phyloP scores from a whole-genome alignment of 768 basidiomycete genomes.

The Butyriboletus loyo region DNA sequence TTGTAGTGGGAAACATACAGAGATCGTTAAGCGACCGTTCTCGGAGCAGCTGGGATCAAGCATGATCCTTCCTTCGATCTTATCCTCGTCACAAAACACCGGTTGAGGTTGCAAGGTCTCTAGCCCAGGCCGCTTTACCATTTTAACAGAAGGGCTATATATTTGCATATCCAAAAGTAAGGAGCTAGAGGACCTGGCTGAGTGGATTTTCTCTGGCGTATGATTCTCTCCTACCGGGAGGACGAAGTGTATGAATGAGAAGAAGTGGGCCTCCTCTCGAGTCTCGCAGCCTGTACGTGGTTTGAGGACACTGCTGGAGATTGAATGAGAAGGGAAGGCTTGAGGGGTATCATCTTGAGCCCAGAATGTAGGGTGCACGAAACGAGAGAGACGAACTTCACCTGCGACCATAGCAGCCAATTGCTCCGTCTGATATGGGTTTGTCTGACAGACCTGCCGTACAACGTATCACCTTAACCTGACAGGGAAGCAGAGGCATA shows the following conservation, averaged over 20 bases:
- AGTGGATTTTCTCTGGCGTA: not conserved
- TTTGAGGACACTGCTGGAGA: conserved; percentile 27
- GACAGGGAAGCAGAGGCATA: conserved; percentile 11
- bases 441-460: conserved; percentile 20
- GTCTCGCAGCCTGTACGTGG: conserved; percentile 31
- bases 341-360: conserved; percentile 18
- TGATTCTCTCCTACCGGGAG: conserved; percentile 41
- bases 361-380: not conserved
- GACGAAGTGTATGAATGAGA: conserved; percentile 45
- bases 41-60: conserved; percentile 51
- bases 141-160: conserved; percentile 58
- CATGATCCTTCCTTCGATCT: conserved; percentile 55
- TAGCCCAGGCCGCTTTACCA: conserved; percentile 32
- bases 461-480: conserved; percentile 17
- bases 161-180: conserved; percentile 58
- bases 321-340: conserved; percentile 19
- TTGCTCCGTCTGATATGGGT: conserved; percentile 17
- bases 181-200: conserved; percentile 35
- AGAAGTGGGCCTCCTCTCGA: conserved; percentile 12
- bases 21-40: conserved; percentile 55
- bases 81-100: conserved; percentile 61
- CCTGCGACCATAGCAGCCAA: not conserved
- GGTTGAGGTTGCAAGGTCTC: conserved; percentile 33
- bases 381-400: not conserved
- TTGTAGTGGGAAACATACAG: conserved; percentile 37